Evolutionary conservation across 768 basidiomycete genomes (phyloP).

Genomic region (Wakefieldia striispora): DNA sequence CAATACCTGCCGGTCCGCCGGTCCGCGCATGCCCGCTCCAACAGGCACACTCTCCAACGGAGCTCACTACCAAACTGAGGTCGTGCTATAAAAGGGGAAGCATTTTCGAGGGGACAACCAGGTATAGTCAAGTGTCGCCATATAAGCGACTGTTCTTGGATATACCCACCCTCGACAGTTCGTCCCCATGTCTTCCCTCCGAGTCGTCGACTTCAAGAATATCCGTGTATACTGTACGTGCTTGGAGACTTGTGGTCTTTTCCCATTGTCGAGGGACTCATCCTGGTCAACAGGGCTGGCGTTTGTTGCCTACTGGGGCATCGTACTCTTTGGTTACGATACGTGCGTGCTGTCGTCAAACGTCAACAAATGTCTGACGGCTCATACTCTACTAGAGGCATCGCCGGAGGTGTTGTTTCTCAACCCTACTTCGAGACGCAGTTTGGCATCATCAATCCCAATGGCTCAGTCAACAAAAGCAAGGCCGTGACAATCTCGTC

Average conservation of each 20-base stretch:
- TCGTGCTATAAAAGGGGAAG: not conserved
- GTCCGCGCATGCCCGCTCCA: not conserved
- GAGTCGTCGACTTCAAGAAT: conserved; percentile 39
- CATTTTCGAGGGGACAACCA: too few relatives aligned
- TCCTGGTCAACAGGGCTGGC: conserved; percentile 52
- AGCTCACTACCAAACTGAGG: not conserved
- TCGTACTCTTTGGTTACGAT: conserved; percentile 81
- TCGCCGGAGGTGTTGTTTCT: conserved; percentile 68
- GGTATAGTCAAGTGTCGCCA: too few relatives aligned
- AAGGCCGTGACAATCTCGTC: conserved; percentile 59
- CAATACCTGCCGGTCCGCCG: not conserved
- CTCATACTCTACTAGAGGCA: conserved; percentile 41
- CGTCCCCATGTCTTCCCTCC: not conserved
- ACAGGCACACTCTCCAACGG: not conserved
- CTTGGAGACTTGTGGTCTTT: too few relatives aligned
- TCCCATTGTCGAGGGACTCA: not conserved
- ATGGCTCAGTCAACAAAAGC: conserved; percentile 40
- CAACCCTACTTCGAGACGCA: conserved; percentile 57
- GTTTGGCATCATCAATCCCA: conserved; percentile 54
- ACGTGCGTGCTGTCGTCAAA: conserved; percentile 41
- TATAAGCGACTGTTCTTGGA: too few relatives aligned
- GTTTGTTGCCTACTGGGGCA: conserved; percentile 75
- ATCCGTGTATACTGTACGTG: conserved; percentile 64
- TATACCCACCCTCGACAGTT: not conserved
- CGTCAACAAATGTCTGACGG: not conserved